phyloP scores from a whole-genome alignment of 2,329 filamentous ascomycete species.

The Neofusicoccum parvum region DNA sequence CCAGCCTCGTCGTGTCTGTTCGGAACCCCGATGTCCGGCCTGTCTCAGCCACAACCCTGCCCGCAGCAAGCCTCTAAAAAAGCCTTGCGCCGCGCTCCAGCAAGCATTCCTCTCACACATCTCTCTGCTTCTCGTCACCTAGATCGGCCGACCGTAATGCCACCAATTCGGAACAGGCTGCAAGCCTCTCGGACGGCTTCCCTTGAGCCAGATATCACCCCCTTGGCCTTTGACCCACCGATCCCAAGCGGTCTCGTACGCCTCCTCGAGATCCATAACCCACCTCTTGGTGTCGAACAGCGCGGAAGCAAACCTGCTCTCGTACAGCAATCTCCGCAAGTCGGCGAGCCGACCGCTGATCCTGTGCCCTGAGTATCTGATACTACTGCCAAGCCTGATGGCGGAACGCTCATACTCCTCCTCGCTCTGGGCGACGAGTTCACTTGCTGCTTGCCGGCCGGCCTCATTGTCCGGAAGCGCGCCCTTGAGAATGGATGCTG shows the following conservation, averaged over 20 bases:
- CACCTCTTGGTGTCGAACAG: constrained; percentile 90
- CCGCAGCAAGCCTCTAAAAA: neutral
- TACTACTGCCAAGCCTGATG: constrained; percentile 36
- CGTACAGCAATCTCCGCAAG: constrained; percentile 78
- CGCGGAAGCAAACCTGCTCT: constrained; percentile 80
- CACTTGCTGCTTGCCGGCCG: constrained; percentile 68
- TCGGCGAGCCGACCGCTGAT: constrained; percentile 70
- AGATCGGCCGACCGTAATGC: constrained; percentile 2
- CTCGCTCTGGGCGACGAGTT: constrained; percentile 78
- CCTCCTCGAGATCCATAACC: constrained; percentile 85
- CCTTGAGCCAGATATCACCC: constrained; percentile 84
- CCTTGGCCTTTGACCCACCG: constrained; percentile 83
- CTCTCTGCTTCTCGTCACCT: neutral
- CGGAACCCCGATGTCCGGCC: constrained; percentile 6
- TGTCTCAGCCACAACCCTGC: neutral
- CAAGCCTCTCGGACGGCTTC: constrained; percentile 8
- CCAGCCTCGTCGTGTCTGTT: neutral
- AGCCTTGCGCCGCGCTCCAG: neutral
- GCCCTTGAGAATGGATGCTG: constrained; percentile 88
- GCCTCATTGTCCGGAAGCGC: constrained; percentile 73
- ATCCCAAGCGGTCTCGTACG: constrained; percentile 86
- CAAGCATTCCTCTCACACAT: neutral
- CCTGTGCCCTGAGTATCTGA: constrained; percentile 35
- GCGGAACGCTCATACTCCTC: constrained; percentile 75
- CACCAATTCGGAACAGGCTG: constrained; percentile 10